These are phyloP conservation scores for Sarocladium kiliense DNA, from an alignment of 2,329 filamentous ascomycete genomes.

Conservation along the genomic window DNA sequence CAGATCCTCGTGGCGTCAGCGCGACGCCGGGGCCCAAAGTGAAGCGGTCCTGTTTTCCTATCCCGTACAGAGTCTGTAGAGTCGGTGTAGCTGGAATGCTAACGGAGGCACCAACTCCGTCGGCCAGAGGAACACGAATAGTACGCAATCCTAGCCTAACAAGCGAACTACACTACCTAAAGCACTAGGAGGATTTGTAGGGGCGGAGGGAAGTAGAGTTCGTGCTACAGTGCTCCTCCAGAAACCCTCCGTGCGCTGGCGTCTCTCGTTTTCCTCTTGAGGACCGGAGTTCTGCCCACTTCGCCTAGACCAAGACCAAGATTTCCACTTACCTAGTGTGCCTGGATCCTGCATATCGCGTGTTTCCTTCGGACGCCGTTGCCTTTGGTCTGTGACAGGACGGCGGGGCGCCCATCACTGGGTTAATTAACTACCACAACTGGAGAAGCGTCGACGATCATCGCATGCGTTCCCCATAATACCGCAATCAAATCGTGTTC, in stretches of 20 bases:
- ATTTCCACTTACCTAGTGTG: background rate
- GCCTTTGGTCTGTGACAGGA: background rate
- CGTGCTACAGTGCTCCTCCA: background rate
- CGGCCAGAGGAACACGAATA: too few relatives aligned
- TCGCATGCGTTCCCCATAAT: background rate
- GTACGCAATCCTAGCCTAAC: too few relatives aligned
- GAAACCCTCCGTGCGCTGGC: background rate
- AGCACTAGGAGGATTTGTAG: too few relatives aligned
- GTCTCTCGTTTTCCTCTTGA: background rate
- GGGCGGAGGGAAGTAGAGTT: background rate
- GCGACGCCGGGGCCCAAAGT: too few relatives aligned
- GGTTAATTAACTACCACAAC: background rate
- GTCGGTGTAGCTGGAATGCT: too few relatives aligned
- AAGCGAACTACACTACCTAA: too few relatives aligned
- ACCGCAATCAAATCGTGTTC: background rate
- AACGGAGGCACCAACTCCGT: too few relatives aligned
- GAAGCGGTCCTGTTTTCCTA: too few relatives aligned
- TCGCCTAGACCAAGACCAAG: background rate
- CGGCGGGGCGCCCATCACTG: background rate
- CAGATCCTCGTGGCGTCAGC: too few relatives aligned
- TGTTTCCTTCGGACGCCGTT: background rate
- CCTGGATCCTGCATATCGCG: background rate
- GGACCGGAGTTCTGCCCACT: background rate
- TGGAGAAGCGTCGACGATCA: background rate
- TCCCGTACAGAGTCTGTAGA: too few relatives aligned